phyloP scores from a whole-genome alignment of 2,329 filamentous ascomycete species.

The Neopestalotiopsis sp. region DNA sequence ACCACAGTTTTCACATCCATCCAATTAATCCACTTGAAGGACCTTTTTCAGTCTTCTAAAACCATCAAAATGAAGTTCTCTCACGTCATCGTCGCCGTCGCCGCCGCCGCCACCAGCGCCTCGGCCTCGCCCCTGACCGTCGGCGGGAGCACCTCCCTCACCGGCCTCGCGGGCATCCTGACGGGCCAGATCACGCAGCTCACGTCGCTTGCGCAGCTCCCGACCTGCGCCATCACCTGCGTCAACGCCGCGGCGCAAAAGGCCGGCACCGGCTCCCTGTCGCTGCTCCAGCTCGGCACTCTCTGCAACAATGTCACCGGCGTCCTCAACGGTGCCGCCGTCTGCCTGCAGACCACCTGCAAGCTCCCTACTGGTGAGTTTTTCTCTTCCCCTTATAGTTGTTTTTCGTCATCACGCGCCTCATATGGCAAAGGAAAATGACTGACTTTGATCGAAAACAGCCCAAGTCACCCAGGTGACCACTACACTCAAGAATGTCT shows the following conservation, averaged over 20 bases:
- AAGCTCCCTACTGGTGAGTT: not conserved
- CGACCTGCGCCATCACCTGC: not conserved
- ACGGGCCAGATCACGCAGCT: not conserved
- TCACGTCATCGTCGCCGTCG: not conserved
- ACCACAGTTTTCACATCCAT: not conserved
- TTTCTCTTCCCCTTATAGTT: not conserved
- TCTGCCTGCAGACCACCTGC: not conserved
- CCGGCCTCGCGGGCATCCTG: not conserved
- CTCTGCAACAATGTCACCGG: not conserved
- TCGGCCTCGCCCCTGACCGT: not conserved
- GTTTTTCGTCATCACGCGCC: not conserved
- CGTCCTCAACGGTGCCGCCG: not conserved
- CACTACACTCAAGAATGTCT: not conserved
- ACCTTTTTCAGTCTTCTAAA: not conserved
- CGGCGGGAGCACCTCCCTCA: not conserved
- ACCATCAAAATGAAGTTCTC: slow-evolving; percentile 1
- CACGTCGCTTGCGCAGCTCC: not conserved
- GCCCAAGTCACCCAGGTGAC: not conserved
- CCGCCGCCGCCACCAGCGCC: not conserved
- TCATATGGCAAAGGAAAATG: too few relatives aligned
- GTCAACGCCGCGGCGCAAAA: not conserved
- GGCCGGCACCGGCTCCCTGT: not conserved
- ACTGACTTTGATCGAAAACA: not conserved
- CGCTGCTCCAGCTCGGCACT: not conserved
- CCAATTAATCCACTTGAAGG: not conserved